Evolutionary conservation across 2,329 filamentous ascomycete genomes (phyloP).

Genomic region (Claviceps lovelessii): DNA sequence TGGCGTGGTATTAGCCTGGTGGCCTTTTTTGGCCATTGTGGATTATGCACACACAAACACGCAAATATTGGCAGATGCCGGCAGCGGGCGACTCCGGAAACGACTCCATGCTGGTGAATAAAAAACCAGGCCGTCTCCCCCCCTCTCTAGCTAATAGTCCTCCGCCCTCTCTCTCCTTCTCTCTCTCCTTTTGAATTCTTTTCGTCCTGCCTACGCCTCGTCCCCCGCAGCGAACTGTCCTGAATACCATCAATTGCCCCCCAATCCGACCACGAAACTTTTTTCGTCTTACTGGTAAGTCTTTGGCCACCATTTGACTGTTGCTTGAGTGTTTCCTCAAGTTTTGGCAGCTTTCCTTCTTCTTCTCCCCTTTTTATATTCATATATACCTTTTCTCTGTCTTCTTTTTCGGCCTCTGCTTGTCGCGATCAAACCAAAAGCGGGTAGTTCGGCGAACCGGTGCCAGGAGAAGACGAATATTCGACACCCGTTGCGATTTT

Average conservation of each 20-base stretch:
- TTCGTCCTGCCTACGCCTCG: conserved; percentile 12
- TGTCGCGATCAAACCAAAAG: neutral
- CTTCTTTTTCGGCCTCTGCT: neutral
- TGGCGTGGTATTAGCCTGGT: neutral
- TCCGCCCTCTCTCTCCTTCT: conserved; percentile 11
- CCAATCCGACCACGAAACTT: conserved; percentile 8
- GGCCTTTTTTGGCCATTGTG: conserved; percentile 1
- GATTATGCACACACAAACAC: neutral
- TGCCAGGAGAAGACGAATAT: neutral
- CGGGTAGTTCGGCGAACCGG: neutral
- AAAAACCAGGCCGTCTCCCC: conserved; percentile 7
- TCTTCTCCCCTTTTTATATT: no score
- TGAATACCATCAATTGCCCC: conserved; percentile 10
- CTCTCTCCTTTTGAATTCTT: conserved; percentile 11
- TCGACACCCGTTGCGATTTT: no score
- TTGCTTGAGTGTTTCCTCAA: neutral
- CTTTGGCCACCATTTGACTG: neutral
- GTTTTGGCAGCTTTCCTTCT: neutral
- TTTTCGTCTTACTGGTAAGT: conserved; percentile 15
- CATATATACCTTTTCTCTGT: neutral
- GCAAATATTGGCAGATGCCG: neutral
- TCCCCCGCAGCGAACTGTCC: conserved; percentile 15
- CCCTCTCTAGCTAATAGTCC: conserved; percentile 7
- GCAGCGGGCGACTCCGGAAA: conserved; percentile 3
- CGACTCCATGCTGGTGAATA: conserved; percentile 5